phyloP scores from a whole-genome alignment of 2,329 filamentous ascomycete genomes.

The Xylaria sp. region DNA sequence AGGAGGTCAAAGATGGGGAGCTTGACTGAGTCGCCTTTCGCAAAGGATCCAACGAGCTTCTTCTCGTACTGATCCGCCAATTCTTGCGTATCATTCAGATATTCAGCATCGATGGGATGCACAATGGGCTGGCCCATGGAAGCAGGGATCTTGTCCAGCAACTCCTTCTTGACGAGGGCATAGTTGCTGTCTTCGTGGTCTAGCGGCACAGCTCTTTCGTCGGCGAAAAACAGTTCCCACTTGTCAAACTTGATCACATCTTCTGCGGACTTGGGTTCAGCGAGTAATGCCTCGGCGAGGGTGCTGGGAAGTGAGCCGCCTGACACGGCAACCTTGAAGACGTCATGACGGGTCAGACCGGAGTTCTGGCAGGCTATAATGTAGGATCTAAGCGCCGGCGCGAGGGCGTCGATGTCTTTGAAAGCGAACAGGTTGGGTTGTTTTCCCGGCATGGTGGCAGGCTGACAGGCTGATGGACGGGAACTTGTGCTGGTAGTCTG shows the following conservation, averaged over 20 bases:
- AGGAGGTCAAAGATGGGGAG: constrained; percentile 95
- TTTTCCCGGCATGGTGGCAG: constrained; percentile 60
- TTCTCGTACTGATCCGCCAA: constrained; percentile 95
- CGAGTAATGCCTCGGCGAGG: constrained; percentile 84
- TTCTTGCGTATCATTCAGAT: constrained; percentile 84
- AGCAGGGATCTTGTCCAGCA: constrained; percentile 86
- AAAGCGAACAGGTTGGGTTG: constrained; percentile 84
- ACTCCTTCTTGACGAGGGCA: constrained; percentile 83
- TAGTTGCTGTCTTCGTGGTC: constrained; percentile 96
- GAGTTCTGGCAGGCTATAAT: constrained; percentile 83
- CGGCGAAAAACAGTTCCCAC: constrained; percentile 99
- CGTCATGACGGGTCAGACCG: constrained; percentile 80
- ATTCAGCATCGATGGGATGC: constrained; percentile 75
- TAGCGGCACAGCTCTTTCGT: constrained; percentile 93
- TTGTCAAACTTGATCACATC: constrained; percentile 80
- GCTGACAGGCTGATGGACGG: constrained; percentile 7
- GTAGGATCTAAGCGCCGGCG: constrained; percentile 81
- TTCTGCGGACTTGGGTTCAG: constrained; percentile 59
- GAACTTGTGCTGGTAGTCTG: constrained; percentile 8
- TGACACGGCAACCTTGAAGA: constrained; percentile 92
- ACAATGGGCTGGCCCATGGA: constrained; percentile 74
- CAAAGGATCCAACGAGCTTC: constrained; percentile 84
- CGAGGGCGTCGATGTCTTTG: constrained; percentile 73
- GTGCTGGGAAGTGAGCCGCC: constrained; percentile 92
- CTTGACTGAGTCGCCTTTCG: constrained; percentile 91